Evolutionary conservation across 495 filamentous ascomycete genomes (phyloP).

Genomic region (Cercophora newfieldiana): DNA sequence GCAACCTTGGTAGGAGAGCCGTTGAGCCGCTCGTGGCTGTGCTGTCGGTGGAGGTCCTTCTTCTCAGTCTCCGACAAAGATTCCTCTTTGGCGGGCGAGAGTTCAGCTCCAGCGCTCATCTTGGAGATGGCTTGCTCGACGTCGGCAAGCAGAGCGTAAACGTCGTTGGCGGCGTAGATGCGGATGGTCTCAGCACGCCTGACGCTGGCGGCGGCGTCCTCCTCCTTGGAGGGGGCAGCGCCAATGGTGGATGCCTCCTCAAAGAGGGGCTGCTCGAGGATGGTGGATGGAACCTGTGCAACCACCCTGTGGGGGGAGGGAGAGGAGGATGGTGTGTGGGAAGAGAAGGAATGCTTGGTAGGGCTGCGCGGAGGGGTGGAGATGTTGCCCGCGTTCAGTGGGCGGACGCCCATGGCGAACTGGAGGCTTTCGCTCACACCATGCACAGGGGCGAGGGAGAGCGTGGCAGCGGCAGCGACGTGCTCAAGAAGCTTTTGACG

Average conservation of each 20-base stretch:
- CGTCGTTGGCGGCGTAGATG: slow-evolving; percentile 64
- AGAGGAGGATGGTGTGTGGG: slow-evolving; percentile 32
- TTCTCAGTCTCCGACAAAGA: slow-evolving; percentile 30
- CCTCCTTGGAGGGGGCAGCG: slow-evolving; percentile 23
- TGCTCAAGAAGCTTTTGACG: slow-evolving; percentile 78
- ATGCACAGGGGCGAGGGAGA: slow-evolving; percentile 33
- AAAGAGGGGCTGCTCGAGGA: slow-evolving; percentile 45
- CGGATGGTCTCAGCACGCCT: slow-evolving; percentile 61
- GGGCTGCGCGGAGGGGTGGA: slow-evolving; percentile 52
- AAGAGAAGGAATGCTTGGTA: slow-evolving; percentile 34
- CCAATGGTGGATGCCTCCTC: slow-evolving; percentile 34
- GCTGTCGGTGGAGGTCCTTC: slow-evolving; percentile 37
- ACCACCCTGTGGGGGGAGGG: slow-evolving; percentile 48
- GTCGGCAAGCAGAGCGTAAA: slow-evolving; percentile 62
- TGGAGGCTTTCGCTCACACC: slow-evolving; percentile 44
- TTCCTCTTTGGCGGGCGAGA: slow-evolving; percentile 13
- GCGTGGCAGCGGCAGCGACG: slow-evolving; percentile 59
- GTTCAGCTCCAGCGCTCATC: slow-evolving; percentile 40
- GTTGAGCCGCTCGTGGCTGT: slow-evolving; percentile 43
- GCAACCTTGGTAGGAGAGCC: slow-evolving; percentile 20
- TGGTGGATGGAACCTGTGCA: slow-evolving; percentile 50
- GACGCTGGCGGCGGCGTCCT: slow-evolving; percentile 23
- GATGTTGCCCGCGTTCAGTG: slow-evolving; percentile 42
- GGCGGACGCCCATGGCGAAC: slow-evolving; percentile 40
- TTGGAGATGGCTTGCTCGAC: slow-evolving; percentile 61